Evolutionary conservation across 164 flowering plant species (phyloP).

Genomic region (Vitis labrusca): DNA sequence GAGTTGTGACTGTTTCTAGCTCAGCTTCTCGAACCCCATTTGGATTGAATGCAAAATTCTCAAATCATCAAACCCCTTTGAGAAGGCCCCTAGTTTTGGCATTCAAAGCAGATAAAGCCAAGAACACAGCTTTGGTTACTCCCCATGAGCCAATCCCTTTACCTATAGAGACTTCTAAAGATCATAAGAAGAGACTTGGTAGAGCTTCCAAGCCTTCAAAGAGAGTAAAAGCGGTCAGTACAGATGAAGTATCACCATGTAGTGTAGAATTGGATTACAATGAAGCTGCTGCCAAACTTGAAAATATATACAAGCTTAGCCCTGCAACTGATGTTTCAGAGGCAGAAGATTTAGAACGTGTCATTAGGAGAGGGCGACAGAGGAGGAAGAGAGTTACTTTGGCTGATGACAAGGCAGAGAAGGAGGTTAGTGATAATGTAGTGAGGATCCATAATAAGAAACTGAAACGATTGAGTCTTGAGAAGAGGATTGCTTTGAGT

Average conservation of each 20-base stretch:
- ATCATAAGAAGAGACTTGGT: conserved; percentile 38
- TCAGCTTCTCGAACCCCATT: conserved; percentile 68
- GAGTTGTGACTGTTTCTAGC: conserved; percentile 85
- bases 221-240: conserved; percentile 45
- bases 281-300: conserved; percentile 93
- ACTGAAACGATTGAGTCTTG: conserved; percentile 65
- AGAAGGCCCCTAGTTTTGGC: conserved; percentile 51
- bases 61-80: conserved; percentile 21
- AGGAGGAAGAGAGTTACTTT: conserved; percentile 40
- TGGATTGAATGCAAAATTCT: conserved; percentile 45
- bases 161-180: conserved; percentile 46
- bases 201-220: conserved; percentile 39
- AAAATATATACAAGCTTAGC: conserved; percentile 72
- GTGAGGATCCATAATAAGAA: conserved; percentile 50
- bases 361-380: conserved; percentile 20
- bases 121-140: conserved; percentile 39
- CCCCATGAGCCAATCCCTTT: conserved; percentile 47
- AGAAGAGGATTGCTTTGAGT: conserved; percentile 60
- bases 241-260: conserved; percentile 47
- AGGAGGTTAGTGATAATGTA: conserved; percentile 23
- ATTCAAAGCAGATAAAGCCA: conserved; percentile 64
- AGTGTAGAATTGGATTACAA: conserved; percentile 68
- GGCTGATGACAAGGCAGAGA: conserved; percentile 28
- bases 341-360: conserved; percentile 29
- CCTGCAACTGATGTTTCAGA: conserved; percentile 42